Percentiles rank a stretch among this genome's conserved stretches.
Conservation (phyloP, 805 yeast species). For the Sungouiozyma intestinalis region DNA sequence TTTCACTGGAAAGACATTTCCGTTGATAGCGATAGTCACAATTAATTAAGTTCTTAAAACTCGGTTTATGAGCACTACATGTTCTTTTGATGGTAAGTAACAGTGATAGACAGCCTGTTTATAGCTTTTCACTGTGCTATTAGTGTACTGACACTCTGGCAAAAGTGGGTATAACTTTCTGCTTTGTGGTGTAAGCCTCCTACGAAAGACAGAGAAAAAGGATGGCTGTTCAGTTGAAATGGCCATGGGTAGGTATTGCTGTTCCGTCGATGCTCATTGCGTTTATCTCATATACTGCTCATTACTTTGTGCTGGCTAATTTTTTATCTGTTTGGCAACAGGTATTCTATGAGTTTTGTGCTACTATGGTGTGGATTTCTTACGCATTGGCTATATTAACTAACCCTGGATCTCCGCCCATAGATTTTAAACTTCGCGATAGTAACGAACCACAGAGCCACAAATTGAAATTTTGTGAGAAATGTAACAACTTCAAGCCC, state of each 20-base stretch:
- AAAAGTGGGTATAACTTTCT: no score
- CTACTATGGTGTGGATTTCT: conserved; percentile 60
- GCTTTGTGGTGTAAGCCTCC: no score
- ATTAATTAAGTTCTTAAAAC: not conserved
- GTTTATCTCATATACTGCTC: conserved; percentile 52
- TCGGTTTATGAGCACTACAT: not conserved
- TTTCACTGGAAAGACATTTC: no score
- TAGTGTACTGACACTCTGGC: no score
- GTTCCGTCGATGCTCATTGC: conserved; percentile 57
- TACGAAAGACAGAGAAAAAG: not conserved
- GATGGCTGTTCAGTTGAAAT: conserved; percentile 33
- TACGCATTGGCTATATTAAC: conserved; percentile 57
- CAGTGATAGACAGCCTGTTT: no score
- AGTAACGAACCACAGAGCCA: conserved; percentile 27
- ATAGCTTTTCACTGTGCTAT: no score
- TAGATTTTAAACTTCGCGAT: conserved; percentile 31
- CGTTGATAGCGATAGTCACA: not conserved
- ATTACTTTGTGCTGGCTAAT: conserved; percentile 42
- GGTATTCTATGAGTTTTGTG: conserved; percentile 35
- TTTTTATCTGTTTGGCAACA: conserved; percentile 34
- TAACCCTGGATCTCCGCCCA: conserved; percentile 62
- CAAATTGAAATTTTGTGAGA: conserved; percentile 60
- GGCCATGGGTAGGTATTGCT: conserved; percentile 42
- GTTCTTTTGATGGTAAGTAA: no score
- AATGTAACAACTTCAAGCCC: conserved; percentile 67